Base-by-base conservation (phyloP, 2,329 filamentous ascomycete species). In the Ophiocordyceps camponoti-floridani region DNA sequence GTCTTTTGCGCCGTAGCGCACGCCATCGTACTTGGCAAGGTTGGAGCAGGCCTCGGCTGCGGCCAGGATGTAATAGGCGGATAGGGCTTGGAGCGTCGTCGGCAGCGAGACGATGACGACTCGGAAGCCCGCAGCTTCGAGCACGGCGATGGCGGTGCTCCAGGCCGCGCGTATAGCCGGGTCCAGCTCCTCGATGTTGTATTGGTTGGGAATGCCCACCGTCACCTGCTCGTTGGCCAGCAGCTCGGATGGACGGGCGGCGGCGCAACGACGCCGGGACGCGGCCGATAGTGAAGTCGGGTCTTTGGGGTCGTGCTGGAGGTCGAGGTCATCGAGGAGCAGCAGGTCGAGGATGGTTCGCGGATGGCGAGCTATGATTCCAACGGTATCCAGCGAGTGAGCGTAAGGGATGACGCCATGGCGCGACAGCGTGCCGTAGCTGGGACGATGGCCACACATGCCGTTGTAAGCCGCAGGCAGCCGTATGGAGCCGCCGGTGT, bases 41-140 rank as follows among this genome's bases (percentile, higher is more conserved):
- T 98, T 98, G 14, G 89, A 96, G 1, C 86, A 86, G 4, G 91
- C 91, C 63, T 98, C 91, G 14, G 91, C 89, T 0, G 91, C 86
- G 1, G 91, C 93, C 46, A 98, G 78, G 46, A 98, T 75, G 61
- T 98, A 98, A 66, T 98, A 98, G 31, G 91, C 84, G 18, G 87
- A 84, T 1, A 98, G 74, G 0, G 91, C 89, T 52, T 84, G 79
- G 49, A 77, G 81, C 1, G 89, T 98, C 1, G 80, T 77, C 0
- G 89, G 88, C 4, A 98, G 70, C 2, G 82, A 85, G 14, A 96
- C 74, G 1, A 83, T 74, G 11, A 85, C 75, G 12, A 96, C 67
- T 0, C 68, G 74, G 47, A 84, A 81, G 11, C 86, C 87, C n/a
- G 72, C 63, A 0, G 62, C 51, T 51, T 75, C 69, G 1, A 96